Conservation (phyloP, 2,329 filamentous ascomycete species). For the Microdochium trichocladiopsis region DNA sequence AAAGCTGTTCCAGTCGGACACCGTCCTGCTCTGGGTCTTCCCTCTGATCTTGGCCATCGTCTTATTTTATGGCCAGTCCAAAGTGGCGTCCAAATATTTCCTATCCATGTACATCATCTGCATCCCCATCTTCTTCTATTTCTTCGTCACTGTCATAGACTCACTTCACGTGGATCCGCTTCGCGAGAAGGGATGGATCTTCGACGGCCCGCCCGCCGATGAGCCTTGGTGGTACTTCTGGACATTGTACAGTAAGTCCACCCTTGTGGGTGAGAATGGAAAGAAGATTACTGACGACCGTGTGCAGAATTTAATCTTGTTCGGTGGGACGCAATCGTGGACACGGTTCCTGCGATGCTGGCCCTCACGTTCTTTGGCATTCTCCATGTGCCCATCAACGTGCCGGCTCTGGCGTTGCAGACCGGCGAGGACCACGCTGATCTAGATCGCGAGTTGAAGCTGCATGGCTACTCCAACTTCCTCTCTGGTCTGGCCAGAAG, state of each 20-base stretch:
- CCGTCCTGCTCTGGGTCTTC: conserved; percentile 73
- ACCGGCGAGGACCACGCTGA: conserved; percentile 89
- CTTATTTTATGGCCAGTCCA: conserved; percentile 70
- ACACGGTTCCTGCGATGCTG: conserved; percentile 89
- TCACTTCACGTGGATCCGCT: conserved; percentile 60
- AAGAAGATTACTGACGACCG: conserved; percentile 14
- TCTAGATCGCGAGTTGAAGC: conserved; percentile 82
- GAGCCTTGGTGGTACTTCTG: conserved; percentile 99
- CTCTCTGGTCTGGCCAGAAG: conserved; percentile 81
- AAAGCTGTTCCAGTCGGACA: conserved; percentile 66
- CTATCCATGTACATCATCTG: conserved; percentile 79
- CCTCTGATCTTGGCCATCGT: conserved; percentile 71
- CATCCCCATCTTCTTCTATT: conserved; percentile 72
- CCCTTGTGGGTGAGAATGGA: too few species aligned
- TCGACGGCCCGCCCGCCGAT: conserved; percentile 72
- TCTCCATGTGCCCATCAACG: conserved; percentile 95
- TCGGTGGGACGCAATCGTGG: conserved; percentile 74
- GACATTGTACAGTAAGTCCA: conserved; percentile 82
- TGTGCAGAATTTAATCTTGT: conserved; percentile 70
- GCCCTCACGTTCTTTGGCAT: conserved; percentile 96
- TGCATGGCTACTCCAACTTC: conserved; percentile 90
- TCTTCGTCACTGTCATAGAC: conserved; percentile 64
- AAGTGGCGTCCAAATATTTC: conserved; percentile 74
- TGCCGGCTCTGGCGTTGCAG: conserved; percentile 84
- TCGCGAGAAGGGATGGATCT: conserved; percentile 79